Base-by-base conservation (phyloP, 2,329 filamentous ascomycete species). In the Fusarium compactum region DNA sequence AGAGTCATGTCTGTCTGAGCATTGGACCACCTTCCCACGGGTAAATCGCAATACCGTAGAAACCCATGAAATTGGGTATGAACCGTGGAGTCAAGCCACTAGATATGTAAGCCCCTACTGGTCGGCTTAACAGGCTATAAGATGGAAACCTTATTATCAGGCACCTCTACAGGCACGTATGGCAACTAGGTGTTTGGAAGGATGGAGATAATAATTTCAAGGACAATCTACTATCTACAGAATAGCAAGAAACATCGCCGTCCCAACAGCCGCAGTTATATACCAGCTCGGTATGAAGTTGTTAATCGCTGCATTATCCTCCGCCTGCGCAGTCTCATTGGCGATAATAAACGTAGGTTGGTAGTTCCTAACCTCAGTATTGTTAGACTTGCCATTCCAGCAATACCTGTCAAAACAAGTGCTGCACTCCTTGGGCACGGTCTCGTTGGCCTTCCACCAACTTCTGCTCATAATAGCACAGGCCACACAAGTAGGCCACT, bases 401-500 rank as follows among this genome's bases (percentile, higher is more conserved):
- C 96, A 99, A 83, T 98, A 98, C 15, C 83, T 80, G 14, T 84
- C 72, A 79, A 98, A 98, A 82, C 96, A 99, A 44, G 85, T 76
- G 43, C 81, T 84, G 83, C 96, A 99, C 7, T 87, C 88, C 1
- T 86, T 84, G 0, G 95, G 95, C 1, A 95, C 85, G 0, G 81
- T 65, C 1, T 91, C 91, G 18, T 85, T 84, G 0, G 92, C 95
- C 51, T 93, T 87, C 67, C 89, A 85, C 71, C 95, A 87, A 71
- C 91, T 94, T 69, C 95, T 88, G 61, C 87, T 88, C 27, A 98
- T 85, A 22, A 97, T 90, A 7, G 95, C 96, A 80, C 96, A 99
- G n/a, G 90, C 94, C 5, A 97, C 91, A 74, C 95, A 99, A 2
- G 89, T 85, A 1, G 91, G 85, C 95, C 96, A 99, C 65, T 91